A percentile compares a stretch with the other conserved stretches of the same genome.
phyloP scores from a whole-genome alignment of 2,329 filamentous ascomycete species.

The Stemphylium lycopersici region DNA sequence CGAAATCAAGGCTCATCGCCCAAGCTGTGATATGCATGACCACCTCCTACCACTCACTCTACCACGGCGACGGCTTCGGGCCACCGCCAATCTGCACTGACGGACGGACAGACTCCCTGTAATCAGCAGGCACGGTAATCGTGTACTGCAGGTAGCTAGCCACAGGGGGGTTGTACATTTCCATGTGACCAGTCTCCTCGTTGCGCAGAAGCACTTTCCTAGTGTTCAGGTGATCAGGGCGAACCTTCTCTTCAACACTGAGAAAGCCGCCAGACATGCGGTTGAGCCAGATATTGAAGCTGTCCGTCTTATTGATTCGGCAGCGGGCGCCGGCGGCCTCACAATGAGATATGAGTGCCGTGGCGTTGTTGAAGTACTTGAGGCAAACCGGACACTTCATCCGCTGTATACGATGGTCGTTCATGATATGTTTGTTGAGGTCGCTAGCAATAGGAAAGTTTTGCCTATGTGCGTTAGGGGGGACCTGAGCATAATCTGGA shows the following conservation, averaged over 20 bases:
- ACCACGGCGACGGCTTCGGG: slow-evolving; percentile 4
- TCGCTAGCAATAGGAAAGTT: slow-evolving; percentile 34
- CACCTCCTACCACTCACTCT: background rate
- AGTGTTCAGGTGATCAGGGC: slow-evolving; percentile 41
- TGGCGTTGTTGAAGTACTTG: slow-evolving; percentile 49
- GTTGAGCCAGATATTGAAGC: slow-evolving; percentile 47
- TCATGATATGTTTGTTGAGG: slow-evolving; percentile 47
- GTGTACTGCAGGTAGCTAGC: slow-evolving; percentile 42
- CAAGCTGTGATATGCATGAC: background rate
- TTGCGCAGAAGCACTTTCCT: slow-evolving; percentile 25
- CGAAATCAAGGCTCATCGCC: too few species aligned
- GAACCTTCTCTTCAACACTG: slow-evolving; percentile 35
- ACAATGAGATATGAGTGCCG: slow-evolving; percentile 50
- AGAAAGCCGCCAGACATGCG: slow-evolving; percentile 53
- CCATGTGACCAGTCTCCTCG: slow-evolving; percentile 26
- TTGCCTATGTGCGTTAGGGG: slow-evolving; percentile 26
- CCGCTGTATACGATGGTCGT: slow-evolving; percentile 42
- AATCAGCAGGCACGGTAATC: slow-evolving; percentile 40
- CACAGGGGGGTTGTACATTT: slow-evolving; percentile 32
- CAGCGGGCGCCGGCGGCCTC: slow-evolving; percentile 44
- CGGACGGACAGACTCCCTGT: slow-evolving; percentile 30
- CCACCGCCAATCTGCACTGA: slow-evolving; percentile 23
- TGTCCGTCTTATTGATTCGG: slow-evolving; percentile 43
- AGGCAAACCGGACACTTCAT: slow-evolving; percentile 50
- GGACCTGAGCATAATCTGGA: background rate